Percentiles rank a stretch among this genome's conserved stretches.
Conservation (phyloP, 768 basidiomycete genomes). For the Trametes elegans region DNA sequence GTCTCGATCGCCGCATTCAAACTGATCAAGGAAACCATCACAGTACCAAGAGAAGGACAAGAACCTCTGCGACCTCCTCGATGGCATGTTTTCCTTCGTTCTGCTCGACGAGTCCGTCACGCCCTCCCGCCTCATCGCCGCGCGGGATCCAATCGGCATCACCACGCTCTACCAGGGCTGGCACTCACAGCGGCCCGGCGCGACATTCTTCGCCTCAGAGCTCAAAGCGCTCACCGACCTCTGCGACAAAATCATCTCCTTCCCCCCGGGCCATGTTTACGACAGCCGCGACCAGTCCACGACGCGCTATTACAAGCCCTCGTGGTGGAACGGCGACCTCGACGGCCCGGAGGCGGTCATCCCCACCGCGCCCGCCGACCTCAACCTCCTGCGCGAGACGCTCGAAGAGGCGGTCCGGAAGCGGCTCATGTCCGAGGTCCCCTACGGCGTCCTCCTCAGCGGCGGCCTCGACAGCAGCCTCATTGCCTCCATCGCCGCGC, state of each 20-base stretch:
- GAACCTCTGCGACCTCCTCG: constrained; percentile 74
- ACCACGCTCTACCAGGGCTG: constrained; percentile 99
- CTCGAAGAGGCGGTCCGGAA: constrained; percentile 93
- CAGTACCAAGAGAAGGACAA: constrained; percentile 86
- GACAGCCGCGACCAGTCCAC: constrained; percentile 81
- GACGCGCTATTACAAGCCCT: constrained; percentile 81
- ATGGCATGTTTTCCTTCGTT: constrained; percentile 99
- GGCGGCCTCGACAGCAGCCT: constrained; percentile 95
- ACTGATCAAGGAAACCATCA: neutral
- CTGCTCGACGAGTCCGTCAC: constrained; percentile 90
- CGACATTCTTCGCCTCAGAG: constrained; percentile 92
- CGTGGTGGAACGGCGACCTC: constrained; percentile 86
- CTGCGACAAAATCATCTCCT: constrained; percentile 91
- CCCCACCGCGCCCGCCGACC: constrained; percentile 61
- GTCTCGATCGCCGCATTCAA: too few relatives aligned
- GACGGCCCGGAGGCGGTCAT: constrained; percentile 53
- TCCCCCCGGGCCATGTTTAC: constrained; percentile 96
- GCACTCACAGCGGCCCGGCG: constrained; percentile 78
- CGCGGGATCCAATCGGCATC: constrained; percentile 95
- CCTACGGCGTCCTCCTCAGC: constrained; percentile 93
- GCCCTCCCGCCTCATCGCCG: constrained; percentile 90
- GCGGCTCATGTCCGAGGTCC: constrained; percentile 96
- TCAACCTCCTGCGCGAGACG: constrained; percentile 69
- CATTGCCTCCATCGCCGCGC: constrained; percentile 91
- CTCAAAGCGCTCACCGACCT: constrained; percentile 89